Conservation (phyloP, 805 yeast species). For the Metschnikowia orientalis region DNA sequence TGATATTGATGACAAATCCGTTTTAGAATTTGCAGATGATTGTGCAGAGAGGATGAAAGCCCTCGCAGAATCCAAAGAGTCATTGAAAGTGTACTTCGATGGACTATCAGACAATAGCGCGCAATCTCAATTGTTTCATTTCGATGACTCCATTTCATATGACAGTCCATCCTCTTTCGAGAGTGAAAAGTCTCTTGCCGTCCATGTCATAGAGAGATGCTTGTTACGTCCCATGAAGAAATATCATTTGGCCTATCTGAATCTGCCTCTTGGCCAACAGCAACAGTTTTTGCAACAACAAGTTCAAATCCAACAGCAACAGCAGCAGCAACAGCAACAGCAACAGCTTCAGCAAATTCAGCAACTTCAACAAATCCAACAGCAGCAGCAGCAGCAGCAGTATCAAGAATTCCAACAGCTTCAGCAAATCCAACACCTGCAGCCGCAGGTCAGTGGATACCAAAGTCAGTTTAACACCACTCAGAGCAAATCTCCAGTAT, state of each 20-base stretch:
- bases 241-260: constrained; percentile 43
- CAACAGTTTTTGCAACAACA: constrained; percentile 25
- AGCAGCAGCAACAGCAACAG: constrained; percentile 19
- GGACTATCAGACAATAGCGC: constrained; percentile 22
- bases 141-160: constrained; percentile 29
- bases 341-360: constrained; percentile 13
- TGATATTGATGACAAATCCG: constrained; percentile 43
- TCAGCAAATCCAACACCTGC: constrained; percentile 19
- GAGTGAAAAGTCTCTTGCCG: constrained; percentile 34
- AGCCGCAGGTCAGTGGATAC: constrained; percentile 1
- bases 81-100: constrained; percentile 37
- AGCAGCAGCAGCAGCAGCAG: constrained; percentile 10
- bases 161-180: constrained; percentile 31
- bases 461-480: no score
- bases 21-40: constrained; percentile 46
- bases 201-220: constrained; percentile 39
- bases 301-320: constrained; percentile 27
- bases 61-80: constrained; percentile 33
- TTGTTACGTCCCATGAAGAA: constrained; percentile 40
- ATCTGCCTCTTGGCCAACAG: constrained; percentile 38
- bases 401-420: constrained; percentile 10
- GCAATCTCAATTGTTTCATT: constrained; percentile 48
- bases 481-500: constrained; percentile 1
- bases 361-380: constrained; percentile 18
- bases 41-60: constrained; percentile 40